Percentiles rank a stretch among this genome's conserved stretches.
phyloP scores from a whole-genome alignment of 2,329 filamentous ascomycete species.

The Ascochyta viciae-villosae region DNA sequence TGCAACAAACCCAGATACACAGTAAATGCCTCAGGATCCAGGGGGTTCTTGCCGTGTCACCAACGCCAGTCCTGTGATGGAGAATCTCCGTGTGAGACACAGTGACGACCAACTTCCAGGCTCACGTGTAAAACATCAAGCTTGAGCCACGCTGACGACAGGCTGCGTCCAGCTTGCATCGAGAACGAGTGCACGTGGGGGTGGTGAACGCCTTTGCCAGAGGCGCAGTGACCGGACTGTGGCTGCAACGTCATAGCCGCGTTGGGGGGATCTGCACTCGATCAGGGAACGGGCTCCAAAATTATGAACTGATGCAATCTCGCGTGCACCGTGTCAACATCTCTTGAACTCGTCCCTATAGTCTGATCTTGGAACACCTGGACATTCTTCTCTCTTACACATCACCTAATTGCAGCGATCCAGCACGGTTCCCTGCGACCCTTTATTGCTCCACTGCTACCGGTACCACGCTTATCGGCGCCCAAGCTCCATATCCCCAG shows the following conservation, averaged over 20 bases:
- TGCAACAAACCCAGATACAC: not conserved
- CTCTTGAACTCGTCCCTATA: not conserved
- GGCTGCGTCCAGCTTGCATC: not conserved
- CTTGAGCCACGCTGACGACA: conserved; percentile 23
- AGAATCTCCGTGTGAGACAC: not conserved
- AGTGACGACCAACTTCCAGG: not conserved
- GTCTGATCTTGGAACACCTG: not conserved
- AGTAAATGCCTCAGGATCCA: conserved; percentile 7
- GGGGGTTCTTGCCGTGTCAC: conserved; percentile 1
- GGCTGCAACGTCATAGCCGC: conserved; percentile 31
- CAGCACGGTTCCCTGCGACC: not conserved
- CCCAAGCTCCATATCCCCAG: conserved; percentile 16
- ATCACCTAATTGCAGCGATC: not conserved
- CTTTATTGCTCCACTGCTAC: conserved; percentile 1
- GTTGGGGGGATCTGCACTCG: conserved; percentile 28
- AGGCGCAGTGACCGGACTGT: conserved; percentile 18
- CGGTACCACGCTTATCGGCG: conserved; percentile 6
- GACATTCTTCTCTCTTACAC: not conserved
- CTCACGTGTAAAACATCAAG: not conserved
- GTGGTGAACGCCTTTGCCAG: not conserved
- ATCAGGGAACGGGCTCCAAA: conserved; percentile 34
- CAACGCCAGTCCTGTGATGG: not conserved
- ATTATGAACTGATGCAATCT: conserved; percentile 30
- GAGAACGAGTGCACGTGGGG: conserved; percentile 27
- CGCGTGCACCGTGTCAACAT: conserved; percentile 28